Evolutionary conservation across 83 land plant species (phyloP).

Genomic region (Picea mariana): DNA sequence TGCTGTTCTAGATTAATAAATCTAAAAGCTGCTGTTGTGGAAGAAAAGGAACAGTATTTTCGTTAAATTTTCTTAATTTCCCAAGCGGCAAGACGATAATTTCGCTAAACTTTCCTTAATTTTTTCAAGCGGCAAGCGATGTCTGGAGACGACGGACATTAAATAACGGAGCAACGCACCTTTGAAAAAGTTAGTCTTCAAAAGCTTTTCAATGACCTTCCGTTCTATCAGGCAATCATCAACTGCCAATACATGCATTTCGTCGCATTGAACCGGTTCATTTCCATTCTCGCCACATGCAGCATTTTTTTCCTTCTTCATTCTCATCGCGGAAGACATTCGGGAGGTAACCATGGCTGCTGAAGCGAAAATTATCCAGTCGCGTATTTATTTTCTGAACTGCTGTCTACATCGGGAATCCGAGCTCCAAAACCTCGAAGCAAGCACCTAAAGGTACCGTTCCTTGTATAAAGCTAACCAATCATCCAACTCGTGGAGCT

Average conservation of each 20-base stretch:
- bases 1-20: too few relatives aligned
- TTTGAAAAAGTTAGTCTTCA: neutral
- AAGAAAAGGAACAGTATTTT: too few relatives aligned
- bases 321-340: neutral
- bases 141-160: too few relatives aligned
- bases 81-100: too few relatives aligned
- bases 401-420: neutral
- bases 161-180: neutral
- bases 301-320: conserved; percentile 3
- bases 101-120: too few relatives aligned
- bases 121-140: too few relatives aligned
- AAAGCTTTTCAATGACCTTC: conserved; percentile 3
- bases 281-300: neutral
- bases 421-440: too few relatives aligned
- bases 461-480: too few relatives aligned
- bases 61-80: too few relatives aligned
- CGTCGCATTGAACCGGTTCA: neutral
- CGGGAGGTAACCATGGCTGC: neutral
- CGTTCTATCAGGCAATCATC: conserved; percentile 2
- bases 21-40: too few relatives aligned
- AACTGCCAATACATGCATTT: conserved; percentile 1
- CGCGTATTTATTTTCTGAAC: neutral
- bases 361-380: neutral
- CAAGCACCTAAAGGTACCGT: too few relatives aligned
- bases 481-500: neutral